A percentile compares a stretch with the other conserved stretches of the same genome.
Evolutionary conservation across 2,329 filamentous ascomycete species (phyloP).

Genomic region (Didymella lethalis): DNA sequence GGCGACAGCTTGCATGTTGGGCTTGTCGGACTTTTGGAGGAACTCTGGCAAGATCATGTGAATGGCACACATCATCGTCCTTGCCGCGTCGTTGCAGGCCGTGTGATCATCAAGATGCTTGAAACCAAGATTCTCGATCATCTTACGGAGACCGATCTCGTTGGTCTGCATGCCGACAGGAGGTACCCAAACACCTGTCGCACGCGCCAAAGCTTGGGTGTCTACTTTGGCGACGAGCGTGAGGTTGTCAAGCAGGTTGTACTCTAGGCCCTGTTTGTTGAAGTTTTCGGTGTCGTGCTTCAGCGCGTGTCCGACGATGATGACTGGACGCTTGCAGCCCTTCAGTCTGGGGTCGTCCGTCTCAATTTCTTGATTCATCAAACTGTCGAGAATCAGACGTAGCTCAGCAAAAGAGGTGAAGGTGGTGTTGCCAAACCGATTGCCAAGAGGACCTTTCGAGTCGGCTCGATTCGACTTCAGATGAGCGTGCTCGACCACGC

Average conservation of each 20-base stretch:
- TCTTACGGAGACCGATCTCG: conserved; percentile 21
- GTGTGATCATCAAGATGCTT: conserved; percentile 29
- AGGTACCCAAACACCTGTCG: conserved; percentile 15
- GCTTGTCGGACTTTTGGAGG: not conserved
- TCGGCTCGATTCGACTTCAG: conserved; percentile 16
- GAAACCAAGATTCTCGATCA: conserved; percentile 23
- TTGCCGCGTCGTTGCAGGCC: conserved; percentile 32
- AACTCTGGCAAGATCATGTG: conserved; percentile 22
- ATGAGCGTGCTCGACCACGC: conserved; percentile 32
- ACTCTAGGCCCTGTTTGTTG: conserved; percentile 24
- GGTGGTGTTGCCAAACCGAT: conserved; percentile 33
- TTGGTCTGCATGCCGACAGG: conserved; percentile 6
- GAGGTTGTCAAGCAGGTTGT: conserved; percentile 17
- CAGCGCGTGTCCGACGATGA: conserved; percentile 37
- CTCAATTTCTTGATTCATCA: conserved; percentile 26
- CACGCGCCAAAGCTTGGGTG: conserved; percentile 32
- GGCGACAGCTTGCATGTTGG: conserved; percentile 19
- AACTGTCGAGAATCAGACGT: conserved; percentile 19
- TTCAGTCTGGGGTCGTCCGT: conserved; percentile 4
- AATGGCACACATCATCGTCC: conserved; percentile 36
- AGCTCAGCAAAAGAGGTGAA: conserved; percentile 29
- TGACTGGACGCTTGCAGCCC: conserved; percentile 27
- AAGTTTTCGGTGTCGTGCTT: conserved; percentile 32
- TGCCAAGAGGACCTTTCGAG: conserved; percentile 26
- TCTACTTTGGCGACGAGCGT: conserved; percentile 34